These are phyloP conservation scores for Lyophyllum decastes DNA, from an alignment of 768 basidiomycete genomes.

Conservation along the genomic window DNA sequence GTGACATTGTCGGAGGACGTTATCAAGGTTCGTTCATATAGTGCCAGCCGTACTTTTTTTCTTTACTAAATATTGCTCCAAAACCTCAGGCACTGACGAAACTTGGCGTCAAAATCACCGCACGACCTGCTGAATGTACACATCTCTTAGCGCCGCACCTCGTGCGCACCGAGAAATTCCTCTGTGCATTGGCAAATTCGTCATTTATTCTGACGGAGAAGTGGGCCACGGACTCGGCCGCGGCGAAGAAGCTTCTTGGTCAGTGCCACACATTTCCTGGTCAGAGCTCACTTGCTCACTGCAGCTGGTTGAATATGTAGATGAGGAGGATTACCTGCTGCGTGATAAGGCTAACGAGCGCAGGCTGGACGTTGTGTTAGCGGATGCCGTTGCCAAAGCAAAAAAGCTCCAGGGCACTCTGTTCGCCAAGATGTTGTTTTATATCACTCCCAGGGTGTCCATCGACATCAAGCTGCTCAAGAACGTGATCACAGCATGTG, in stretches of 20 bases:
- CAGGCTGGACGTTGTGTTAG: conserved; percentile 67
- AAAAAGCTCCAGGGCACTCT: conserved; percentile 52
- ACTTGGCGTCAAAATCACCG: conserved; percentile 67
- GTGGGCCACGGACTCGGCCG: conserved; percentile 69
- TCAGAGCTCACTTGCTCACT: not conserved
- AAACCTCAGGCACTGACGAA: conserved; percentile 53
- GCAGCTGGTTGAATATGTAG: conserved; percentile 35
- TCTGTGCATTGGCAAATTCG: conserved; percentile 68
- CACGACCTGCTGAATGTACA: conserved; percentile 68
- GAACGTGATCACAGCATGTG: conserved; percentile 67
- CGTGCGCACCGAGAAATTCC: conserved; percentile 86
- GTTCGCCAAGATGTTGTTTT: conserved; percentile 69
- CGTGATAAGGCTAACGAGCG: conserved; percentile 62
- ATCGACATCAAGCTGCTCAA: conserved; percentile 63
- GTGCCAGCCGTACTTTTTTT: not conserved
- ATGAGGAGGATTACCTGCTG: conserved; percentile 60
- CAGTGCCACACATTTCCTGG: conserved; percentile 25
- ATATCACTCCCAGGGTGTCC: conserved; percentile 67
- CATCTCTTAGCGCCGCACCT: conserved; percentile 73
- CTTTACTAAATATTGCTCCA: not conserved
- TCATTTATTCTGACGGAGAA: conserved; percentile 63
- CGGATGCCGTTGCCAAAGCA: conserved; percentile 60
- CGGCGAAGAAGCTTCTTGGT: conserved; percentile 64
- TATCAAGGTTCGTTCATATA: conserved; percentile 48
- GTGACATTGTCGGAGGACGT: conserved; percentile 57